A percentile compares a stretch with the other conserved stretches of the same genome.
Evolutionary conservation across 352 stramenopile species (phyloP).

Genomic region (Phytopythium boreale): DNA sequence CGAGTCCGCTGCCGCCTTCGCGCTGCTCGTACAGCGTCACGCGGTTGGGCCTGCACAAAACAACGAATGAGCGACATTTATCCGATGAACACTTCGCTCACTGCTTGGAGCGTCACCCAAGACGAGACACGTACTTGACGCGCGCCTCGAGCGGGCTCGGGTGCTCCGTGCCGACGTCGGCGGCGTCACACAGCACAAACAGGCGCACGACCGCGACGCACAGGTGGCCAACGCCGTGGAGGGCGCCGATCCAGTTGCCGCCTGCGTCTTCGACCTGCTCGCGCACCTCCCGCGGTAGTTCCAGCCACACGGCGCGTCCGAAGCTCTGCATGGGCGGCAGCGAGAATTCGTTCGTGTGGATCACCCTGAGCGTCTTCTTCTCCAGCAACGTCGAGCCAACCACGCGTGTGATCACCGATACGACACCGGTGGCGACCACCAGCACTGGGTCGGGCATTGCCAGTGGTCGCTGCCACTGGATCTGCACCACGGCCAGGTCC

Average conservation of each 20-base stretch:
- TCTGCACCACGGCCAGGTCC: constrained; percentile 81
- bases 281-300: constrained; percentile 70
- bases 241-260: constrained; percentile 41
- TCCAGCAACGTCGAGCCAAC: constrained; percentile 85
- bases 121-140: constrained; percentile 24
- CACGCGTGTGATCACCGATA: constrained; percentile 79
- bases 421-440: constrained; percentile 54
- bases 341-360: constrained; percentile 90
- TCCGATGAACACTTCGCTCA: not conserved
- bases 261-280: constrained; percentile 31
- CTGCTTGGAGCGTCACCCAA: not conserved
- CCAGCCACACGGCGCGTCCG: constrained; percentile 94
- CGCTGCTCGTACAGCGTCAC: constrained; percentile 88
- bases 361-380: constrained; percentile 64
- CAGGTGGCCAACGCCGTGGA: constrained; percentile 89
- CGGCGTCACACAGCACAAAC: constrained; percentile 89
- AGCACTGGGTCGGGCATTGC: constrained; percentile 12
- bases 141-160: constrained; percentile 74
- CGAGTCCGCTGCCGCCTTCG: constrained; percentile 85
- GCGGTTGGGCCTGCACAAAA: constrained; percentile 52
- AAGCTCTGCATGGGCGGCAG: constrained; percentile 96
- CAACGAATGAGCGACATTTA: not conserved
- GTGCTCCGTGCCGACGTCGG: constrained; percentile 85
- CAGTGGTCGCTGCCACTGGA: constrained; percentile 24
- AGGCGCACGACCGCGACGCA: constrained; percentile 91